Evolutionary conservation across 2,329 filamentous ascomycete genomes (phyloP).

Genomic region (Ceratocystis cubensis): DNA sequence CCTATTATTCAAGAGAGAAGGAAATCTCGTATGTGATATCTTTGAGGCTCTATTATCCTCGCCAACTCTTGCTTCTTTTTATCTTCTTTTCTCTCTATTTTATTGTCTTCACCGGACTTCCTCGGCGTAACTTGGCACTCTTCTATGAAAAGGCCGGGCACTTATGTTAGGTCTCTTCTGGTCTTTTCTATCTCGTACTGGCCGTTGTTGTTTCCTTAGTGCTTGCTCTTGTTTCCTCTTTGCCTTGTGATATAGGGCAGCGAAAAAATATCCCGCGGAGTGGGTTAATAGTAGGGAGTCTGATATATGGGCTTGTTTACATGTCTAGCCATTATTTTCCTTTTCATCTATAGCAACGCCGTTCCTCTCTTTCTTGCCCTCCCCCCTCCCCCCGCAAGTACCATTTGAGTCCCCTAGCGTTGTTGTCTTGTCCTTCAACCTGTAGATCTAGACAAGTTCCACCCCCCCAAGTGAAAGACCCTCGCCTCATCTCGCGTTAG

Average conservation of each 20-base stretch:
- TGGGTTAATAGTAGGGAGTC: neutral
- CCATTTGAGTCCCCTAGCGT: neutral
- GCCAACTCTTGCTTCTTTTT: conserved; percentile 1
- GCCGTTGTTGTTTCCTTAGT: neutral
- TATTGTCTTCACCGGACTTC: neutral
- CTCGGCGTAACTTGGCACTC: neutral
- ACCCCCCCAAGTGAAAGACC: neutral
- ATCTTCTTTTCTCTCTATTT: neutral
- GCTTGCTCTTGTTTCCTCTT: neutral
- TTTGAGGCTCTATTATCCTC: neutral
- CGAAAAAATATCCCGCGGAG: neutral
- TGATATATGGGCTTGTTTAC: neutral
- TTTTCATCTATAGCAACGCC: neutral
- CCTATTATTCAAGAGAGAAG: neutral
- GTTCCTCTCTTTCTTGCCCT: neutral
- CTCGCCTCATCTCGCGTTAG: too few relatives aligned
- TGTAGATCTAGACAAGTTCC: neutral
- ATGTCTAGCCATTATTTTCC: neutral
- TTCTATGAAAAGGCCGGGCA: conserved; percentile 5
- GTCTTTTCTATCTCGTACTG: neutral
- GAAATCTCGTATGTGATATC: neutral
- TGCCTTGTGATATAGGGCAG: neutral
- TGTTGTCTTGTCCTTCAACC: neutral
- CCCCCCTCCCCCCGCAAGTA: neutral
- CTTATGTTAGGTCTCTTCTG: neutral